Evolutionary conservation across 1,139 yeast species (phyloP).

Genomic region (Saccharomycopsis phalli): DNA sequence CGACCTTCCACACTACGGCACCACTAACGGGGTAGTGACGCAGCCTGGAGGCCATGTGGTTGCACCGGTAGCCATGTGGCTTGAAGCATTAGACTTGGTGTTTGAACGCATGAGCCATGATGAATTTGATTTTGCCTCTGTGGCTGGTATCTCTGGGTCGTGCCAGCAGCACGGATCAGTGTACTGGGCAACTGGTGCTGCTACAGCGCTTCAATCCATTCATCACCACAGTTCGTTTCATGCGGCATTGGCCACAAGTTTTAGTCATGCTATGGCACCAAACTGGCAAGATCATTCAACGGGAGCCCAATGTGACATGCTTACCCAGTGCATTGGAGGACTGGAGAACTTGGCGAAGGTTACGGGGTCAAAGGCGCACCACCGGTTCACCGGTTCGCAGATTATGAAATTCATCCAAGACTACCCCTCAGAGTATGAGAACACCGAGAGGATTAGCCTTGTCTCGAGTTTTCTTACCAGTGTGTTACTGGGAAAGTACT

Average conservation of each 20-base stretch:
- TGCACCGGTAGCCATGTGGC: slow-evolving; percentile 88
- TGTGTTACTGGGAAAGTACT: slow-evolving; percentile 53
- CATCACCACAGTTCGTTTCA: slow-evolving; percentile 30
- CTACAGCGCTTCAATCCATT: slow-evolving; percentile 31
- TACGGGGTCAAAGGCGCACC: slow-evolving; percentile 86
- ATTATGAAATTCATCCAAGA: slow-evolving; percentile 62
- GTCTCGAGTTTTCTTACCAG: slow-evolving; percentile 77
- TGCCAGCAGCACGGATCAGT: slow-evolving; percentile 93
- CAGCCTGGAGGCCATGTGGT: slow-evolving; percentile 44
- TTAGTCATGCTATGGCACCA: slow-evolving; percentile 63
- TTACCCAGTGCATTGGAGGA: slow-evolving; percentile 59
- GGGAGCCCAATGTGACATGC: slow-evolving; percentile 50
- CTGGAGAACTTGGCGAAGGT: slow-evolving; percentile 52
- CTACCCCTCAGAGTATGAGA: slow-evolving; percentile 42
- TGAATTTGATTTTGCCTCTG: slow-evolving; percentile 48
- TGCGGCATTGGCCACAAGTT: slow-evolving; percentile 39
- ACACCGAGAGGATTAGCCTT: slow-evolving; percentile 57
- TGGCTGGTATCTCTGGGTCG: slow-evolving; percentile 73
- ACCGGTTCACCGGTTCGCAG: slow-evolving; percentile 85
- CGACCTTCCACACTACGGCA: slow-evolving; percentile 49
- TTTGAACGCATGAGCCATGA: slow-evolving; percentile 45
- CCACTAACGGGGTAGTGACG: slow-evolving; percentile 62
- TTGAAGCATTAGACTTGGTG: slow-evolving; percentile 68
- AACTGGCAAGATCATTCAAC: slow-evolving; percentile 97
- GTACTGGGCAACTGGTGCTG: slow-evolving; percentile 55